Evolutionary conservation across 106 monocot species (phyloP), one percentile per base, ranked within the genome.

Genomic region (Apostasia shenzhenica): DNA sequence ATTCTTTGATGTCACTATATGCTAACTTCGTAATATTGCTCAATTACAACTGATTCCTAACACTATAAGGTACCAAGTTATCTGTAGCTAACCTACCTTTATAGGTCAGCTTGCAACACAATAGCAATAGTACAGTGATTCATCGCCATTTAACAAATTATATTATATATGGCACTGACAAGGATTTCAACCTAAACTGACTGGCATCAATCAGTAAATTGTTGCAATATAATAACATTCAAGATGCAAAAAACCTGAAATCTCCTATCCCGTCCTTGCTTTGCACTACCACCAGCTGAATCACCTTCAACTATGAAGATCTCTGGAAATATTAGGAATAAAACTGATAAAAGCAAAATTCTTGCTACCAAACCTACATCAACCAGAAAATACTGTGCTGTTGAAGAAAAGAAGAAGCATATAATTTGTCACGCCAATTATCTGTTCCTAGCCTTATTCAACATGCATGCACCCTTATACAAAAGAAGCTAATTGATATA

Each of bases 301-400:
- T 99, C 97, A 57, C 97, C 97, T 78, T 99, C 97, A 65, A 99
- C 92, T 14, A 99, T 92, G 76, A 99, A 99, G 43, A 99, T 99
- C 69, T 99, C 97, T 99, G 85, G 47, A 81, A 63, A 70, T 3
- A 48, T 49, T 62, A 55, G 39, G 14, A 12, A 6, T 42, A 71
- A 44, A 8, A 26, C 4, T 6, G n/a, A 51, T 43, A 3, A 71
- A 45, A 45, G 66, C 48, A 40, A 42, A 26, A 42, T 59, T 43
- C 41, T 57, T 46, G 45, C 38, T 14, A 70, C 9, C 8, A 70
- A 46, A 14, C 38, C 37, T 1, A 48, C 14, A 48, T 11, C 1
- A 45, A 8, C 14, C 3, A 38, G 43, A 43, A 14, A 56, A 45
- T 6, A 45, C 3, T 37, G 41, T 8, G 8, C 1, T 3, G 45